A percentile compares a stretch with the other conserved stretches of the same genome.
Evolutionary conservation across 441 rosid species (phyloP).

Genomic region (Corymbia calophylla): DNA sequence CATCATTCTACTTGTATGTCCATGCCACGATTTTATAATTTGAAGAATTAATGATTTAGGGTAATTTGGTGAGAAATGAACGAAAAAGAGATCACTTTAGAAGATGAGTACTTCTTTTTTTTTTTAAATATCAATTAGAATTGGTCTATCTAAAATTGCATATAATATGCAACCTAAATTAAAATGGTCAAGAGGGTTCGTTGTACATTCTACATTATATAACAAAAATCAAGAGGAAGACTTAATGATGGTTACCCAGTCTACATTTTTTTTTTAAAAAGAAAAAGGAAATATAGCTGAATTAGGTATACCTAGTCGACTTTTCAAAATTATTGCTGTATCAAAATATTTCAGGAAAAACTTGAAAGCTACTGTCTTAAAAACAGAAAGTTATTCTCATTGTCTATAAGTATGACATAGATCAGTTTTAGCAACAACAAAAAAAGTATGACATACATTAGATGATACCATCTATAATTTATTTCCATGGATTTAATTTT

Average conservation of each 20-base stretch:
- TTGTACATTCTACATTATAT: neutral
- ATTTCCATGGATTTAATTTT: neutral
- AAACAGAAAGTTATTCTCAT: neutral
- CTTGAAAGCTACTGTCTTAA: neutral
- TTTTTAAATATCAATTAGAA: neutral
- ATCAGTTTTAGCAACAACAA: neutral
- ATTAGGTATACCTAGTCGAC: neutral
- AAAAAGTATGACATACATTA: neutral
- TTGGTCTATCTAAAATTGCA: neutral
- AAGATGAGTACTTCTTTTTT: neutral
- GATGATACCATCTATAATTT: neutral
- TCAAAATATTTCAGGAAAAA: neutral
- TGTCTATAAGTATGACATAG: neutral
- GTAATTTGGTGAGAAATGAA: neutral
- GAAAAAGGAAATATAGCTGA: neutral
- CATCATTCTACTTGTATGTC: neutral
- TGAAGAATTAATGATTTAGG: neutral
- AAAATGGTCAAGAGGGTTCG: neutral
- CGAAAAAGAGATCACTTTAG: neutral
- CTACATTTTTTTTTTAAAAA: neutral
- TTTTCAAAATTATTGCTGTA: neutral
- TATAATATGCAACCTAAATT: neutral
- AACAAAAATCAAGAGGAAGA: neutral
- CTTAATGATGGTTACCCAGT: neutral
- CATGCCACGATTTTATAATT: neutral